Conservation (phyloP, 345 rosid genomes). For the Orychophragmus violaceus region DNA sequence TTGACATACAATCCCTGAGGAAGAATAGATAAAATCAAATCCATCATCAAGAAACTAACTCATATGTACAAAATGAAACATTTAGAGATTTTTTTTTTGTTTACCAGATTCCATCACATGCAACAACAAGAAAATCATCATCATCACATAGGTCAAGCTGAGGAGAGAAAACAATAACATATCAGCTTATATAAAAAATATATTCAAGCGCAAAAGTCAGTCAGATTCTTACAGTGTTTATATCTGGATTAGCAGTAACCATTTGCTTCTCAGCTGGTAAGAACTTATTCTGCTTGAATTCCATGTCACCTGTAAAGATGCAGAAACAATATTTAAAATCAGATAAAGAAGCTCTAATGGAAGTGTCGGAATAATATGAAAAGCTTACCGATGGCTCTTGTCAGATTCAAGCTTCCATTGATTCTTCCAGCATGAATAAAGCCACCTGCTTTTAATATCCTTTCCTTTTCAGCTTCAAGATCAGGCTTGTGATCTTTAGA, state of each 20-base stretch:
- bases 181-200: neutral
- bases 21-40: neutral
- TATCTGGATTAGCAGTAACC: slow-evolving; percentile 77
- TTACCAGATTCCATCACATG: slow-evolving; percentile 82
- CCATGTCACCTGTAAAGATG: slow-evolving; percentile 56
- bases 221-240: slow-evolving; percentile 46
- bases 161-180: slow-evolving; percentile 12
- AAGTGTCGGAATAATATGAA: neutral
- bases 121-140: slow-evolving; percentile 80
- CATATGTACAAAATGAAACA: neutral
- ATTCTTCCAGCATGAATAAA: slow-evolving; percentile 96
- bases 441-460: slow-evolving; percentile 96
- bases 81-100: neutral
- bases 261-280: slow-evolving; percentile 66
- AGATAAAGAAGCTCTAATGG: neutral
- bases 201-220: neutral
- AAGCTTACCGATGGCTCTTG: slow-evolving; percentile 85
- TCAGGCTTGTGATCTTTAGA: slow-evolving; percentile 99
- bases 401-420: slow-evolving; percentile 94
- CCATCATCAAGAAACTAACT: slow-evolving; percentile 6
- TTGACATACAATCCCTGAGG: slow-evolving; percentile 80
- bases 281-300: slow-evolving; percentile 67
- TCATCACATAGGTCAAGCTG: slow-evolving; percentile 72
- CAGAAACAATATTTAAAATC: neutral
- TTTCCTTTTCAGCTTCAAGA: slow-evolving; percentile 84